phyloP scores from a whole-genome alignment of 2,329 filamentous ascomycete species.

The Neurospora sp. region DNA sequence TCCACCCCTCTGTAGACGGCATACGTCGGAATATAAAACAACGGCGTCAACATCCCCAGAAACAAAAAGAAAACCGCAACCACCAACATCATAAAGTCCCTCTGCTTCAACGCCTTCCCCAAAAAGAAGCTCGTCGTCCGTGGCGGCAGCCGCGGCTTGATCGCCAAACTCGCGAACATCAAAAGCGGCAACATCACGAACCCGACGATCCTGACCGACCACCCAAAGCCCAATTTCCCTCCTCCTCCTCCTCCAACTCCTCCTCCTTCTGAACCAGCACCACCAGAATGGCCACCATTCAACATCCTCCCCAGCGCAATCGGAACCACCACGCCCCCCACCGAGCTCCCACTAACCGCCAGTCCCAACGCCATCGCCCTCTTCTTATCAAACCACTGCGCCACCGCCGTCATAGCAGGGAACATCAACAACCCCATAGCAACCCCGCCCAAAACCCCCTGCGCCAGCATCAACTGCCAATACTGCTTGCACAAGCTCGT shows the following conservation, averaged over 20 bases:
- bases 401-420: constrained; percentile 16
- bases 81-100: constrained; percentile 19
- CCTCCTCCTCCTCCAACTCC: too few species aligned
- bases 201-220: constrained; percentile 20
- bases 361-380: constrained; percentile 14
- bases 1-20: constrained; percentile 31
- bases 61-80: constrained; percentile 23
- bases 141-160: constrained; percentile 5
- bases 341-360: constrained; percentile 19
- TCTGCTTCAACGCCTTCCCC: background rate
- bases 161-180: constrained; percentile 19
- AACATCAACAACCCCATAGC: constrained; percentile 16
- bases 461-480: constrained; percentile 24
- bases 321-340: constrained; percentile 25
- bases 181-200: constrained; percentile 31
- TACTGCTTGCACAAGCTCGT: constrained; percentile 21
- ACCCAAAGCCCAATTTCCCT: constrained; percentile 26
- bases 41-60: constrained; percentile 28
- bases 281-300: constrained; percentile 4
- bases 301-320: constrained; percentile 22
- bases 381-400: constrained; percentile 16
- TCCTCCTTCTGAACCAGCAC: background rate
- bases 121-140: constrained; percentile 2
- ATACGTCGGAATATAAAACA: constrained; percentile 34
- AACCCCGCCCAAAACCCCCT: constrained; percentile 17